A percentile compares a stretch with the other conserved stretches of the same genome.
These are phyloP conservation scores for Blastobotrys chiropterorum DNA, from an alignment of 805 yeast genomes.

Conservation along the genomic window DNA sequence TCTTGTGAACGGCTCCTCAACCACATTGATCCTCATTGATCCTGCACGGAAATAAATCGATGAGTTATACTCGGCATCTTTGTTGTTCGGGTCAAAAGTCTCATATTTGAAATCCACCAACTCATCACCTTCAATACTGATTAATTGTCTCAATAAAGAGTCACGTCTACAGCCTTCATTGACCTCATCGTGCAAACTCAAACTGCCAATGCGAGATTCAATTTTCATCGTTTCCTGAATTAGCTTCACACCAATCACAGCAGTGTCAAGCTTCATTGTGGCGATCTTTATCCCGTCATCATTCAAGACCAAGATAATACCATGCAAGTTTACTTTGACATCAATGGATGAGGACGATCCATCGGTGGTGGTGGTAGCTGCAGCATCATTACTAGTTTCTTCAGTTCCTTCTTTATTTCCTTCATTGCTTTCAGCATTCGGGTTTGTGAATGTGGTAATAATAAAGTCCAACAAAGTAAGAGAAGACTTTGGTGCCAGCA, in stretches of 20 bases:
- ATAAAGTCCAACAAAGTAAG: slow-evolving; percentile 75
- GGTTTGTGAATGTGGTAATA: slow-evolving; percentile 82
- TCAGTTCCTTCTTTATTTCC: slow-evolving; percentile 5
- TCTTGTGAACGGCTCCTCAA: slow-evolving; percentile 71
- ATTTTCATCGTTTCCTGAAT: slow-evolving; percentile 76
- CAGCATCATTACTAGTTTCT: slow-evolving; percentile 1
- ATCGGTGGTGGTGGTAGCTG: not conserved
- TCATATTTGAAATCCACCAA: slow-evolving; percentile 80
- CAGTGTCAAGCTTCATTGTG: slow-evolving; percentile 67
- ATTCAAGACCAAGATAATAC: slow-evolving; percentile 67
- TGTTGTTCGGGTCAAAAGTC: slow-evolving; percentile 57
- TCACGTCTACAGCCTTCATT: slow-evolving; percentile 50
- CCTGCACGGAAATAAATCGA: slow-evolving; percentile 62
- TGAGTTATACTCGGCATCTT: slow-evolving; percentile 44
- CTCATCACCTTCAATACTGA: slow-evolving; percentile 75
- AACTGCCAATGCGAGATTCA: slow-evolving; percentile 65
- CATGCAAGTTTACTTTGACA: slow-evolving; percentile 60
- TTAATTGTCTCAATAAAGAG: slow-evolving; percentile 55
- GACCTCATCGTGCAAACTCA: slow-evolving; percentile 70
- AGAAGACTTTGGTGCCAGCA: slow-evolving; percentile 69
- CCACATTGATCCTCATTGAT: slow-evolving; percentile 66
- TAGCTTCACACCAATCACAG: slow-evolving; percentile 56
- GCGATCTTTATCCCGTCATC: slow-evolving; percentile 82
- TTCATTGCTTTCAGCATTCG: slow-evolving; percentile 33
- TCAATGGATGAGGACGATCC: slow-evolving; percentile 36